Percentiles rank a stretch among this genome's conserved stretches.
Conservation (phyloP, 805 yeast species). For the Wickerhamomyces silvicola region DNA sequence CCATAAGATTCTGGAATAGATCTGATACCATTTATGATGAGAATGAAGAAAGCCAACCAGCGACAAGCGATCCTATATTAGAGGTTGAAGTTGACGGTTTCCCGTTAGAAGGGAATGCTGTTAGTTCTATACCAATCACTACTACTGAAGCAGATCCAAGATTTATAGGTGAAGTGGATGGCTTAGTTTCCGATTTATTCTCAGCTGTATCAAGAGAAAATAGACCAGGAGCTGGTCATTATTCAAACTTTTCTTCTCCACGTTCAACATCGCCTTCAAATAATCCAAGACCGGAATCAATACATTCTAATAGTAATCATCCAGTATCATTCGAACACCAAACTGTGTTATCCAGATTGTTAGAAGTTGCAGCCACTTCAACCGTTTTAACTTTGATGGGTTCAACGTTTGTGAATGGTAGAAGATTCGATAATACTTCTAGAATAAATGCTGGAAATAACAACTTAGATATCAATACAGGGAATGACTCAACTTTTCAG, state of each 20-base stretch:
- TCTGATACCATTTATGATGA: background rate
- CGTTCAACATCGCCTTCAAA: background rate
- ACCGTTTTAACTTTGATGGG: conserved; percentile 36
- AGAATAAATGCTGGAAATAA: conserved; percentile 3
- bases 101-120: too few relatives aligned
- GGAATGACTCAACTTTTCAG: conserved; percentile 32
- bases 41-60: background rate
- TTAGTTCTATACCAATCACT: too few relatives aligned
- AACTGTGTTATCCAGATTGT: conserved; percentile 34
- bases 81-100: too few relatives aligned
- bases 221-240: background rate
- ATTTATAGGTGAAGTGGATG: conserved; percentile 18
- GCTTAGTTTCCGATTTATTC: conserved; percentile 15
- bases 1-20: conserved; percentile 13
- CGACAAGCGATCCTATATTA: too few relatives aligned
- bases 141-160: conserved; percentile 2
- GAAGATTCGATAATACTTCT: conserved; percentile 24
- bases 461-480: conserved; percentile 2
- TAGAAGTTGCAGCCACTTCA: conserved; percentile 40
- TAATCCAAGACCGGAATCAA: conserved; percentile 1
- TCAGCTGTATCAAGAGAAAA: conserved; percentile 7
- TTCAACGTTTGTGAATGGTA: conserved; percentile 18
- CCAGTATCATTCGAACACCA: conserved; percentile 23
- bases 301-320: background rate
- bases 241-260: background rate